Base-by-base conservation (phyloP, 768 basidiomycete species). In the Calvatia gigantea region DNA sequence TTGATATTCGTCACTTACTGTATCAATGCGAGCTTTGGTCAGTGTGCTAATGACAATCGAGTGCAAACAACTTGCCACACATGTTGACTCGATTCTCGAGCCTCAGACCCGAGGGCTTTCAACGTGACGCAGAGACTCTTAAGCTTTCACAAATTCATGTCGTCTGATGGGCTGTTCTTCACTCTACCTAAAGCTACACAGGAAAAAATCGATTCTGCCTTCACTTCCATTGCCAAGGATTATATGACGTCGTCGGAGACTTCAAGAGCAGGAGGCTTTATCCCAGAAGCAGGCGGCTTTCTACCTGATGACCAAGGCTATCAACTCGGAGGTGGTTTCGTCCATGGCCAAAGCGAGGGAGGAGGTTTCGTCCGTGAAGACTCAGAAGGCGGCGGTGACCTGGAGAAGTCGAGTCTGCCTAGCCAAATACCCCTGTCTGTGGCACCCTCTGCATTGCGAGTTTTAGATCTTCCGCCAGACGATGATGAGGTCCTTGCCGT, bases 401-500 rank as follows among this genome's bases (percentile, higher is more conserved):
- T 61, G 8, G 43, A 47, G 17, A 58, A 57, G n/a, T 19, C 54
- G n/a, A 56, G 49, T 27, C 47, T 50, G 9, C 44, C 60, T 39
- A 55, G 60, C 2, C 69, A 75, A 32, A 83, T 91, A 19, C 75
- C 80, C 0, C 63, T 92, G 28, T 75, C 79, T 11, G 67, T 74
- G 19, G 73, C 92, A 39, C 84, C 89, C 2, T 58, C 67, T 9
- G 89, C 88, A 9, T 78, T 94, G 2, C 78, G 78, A 60, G 62
- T 72, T 15, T 75, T 94, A 17, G 82, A 85, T 58, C 73, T 92
- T 6, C 81, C 82, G 7, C 77, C 86, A 23, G 85, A 91, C 65
- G 90, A 93, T 62, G 77, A 79, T n/a, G 81, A 89, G 51, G 75
- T 91, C 9, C 75, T 93, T 3, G 65, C 75, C 2, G 86, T 91